Evolutionary conservation across 257 asterid species (phyloP).

Genomic region (Apocynum venetum): DNA sequence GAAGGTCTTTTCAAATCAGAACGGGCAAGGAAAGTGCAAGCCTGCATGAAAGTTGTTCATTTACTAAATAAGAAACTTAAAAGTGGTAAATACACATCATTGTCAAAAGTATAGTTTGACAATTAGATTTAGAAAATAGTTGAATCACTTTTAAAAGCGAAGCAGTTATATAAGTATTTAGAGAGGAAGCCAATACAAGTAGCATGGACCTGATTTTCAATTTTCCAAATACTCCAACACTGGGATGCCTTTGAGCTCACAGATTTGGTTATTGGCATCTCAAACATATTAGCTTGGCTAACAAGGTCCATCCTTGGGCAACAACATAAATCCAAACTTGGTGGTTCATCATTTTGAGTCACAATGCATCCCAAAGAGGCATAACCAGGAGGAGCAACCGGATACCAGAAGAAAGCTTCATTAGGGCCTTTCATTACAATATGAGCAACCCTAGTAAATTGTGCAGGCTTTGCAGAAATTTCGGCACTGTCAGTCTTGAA

Average conservation of each 20-base stretch:
- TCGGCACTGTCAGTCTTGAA: conserved; percentile 76
- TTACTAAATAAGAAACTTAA: neutral
- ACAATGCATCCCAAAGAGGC: conserved; percentile 91
- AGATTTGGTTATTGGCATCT: conserved; percentile 81
- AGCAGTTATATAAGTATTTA: neutral
- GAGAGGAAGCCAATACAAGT: neutral
- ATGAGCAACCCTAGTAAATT: conserved; percentile 88
- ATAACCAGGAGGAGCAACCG: conserved; percentile 96
- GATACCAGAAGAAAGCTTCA: conserved; percentile 94
- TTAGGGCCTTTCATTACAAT: conserved; percentile 73
- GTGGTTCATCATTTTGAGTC: conserved; percentile 70
- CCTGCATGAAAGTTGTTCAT: conserved; percentile 38
- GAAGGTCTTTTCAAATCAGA: conserved; percentile 90
- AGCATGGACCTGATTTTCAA: conserved; percentile 79
- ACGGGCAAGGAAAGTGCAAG: conserved; percentile 96
- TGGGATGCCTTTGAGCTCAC: conserved; percentile 72
- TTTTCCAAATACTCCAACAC: conserved; percentile 98
- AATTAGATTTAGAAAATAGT: conserved; percentile 12
- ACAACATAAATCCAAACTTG: conserved; percentile 58
- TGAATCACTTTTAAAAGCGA: conserved; percentile 10
- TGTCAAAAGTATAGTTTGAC: neutral
- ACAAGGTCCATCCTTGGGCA: conserved; percentile 97
- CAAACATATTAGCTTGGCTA: conserved; percentile 72
- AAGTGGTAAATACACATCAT: neutral
- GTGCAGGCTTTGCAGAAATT: conserved; percentile 76